These are phyloP conservation scores for Pseudogymnoascus destructans DNA, from an alignment of 2,329 filamentous ascomycete genomes.

Conservation along the genomic window DNA sequence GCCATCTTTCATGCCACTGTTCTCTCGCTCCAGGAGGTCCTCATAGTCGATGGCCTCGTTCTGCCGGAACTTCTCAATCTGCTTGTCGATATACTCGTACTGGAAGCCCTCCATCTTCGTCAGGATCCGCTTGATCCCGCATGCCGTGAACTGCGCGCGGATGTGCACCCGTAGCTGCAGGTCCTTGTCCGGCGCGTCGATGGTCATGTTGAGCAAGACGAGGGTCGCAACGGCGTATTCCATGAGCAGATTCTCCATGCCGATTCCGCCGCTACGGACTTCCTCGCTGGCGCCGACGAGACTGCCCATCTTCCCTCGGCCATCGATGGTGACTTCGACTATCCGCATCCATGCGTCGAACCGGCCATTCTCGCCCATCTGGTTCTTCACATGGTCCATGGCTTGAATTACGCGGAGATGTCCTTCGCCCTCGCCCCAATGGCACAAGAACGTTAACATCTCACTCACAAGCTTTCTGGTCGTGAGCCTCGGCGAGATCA, in stretches of 20 bases:
- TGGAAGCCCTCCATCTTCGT: constrained; percentile 97
- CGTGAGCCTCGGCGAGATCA: constrained; percentile 78
- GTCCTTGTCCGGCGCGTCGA: constrained; percentile 81
- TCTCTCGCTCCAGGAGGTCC: constrained; percentile 85
- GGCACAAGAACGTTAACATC: constrained; percentile 88
- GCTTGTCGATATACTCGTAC: constrained; percentile 96
- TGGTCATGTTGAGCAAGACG: constrained; percentile 90
- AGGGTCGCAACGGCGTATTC: constrained; percentile 94
- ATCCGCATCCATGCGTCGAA: constrained; percentile 99
- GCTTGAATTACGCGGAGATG: constrained; percentile 90
- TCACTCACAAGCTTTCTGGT: constrained; percentile 93
- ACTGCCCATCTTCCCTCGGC: constrained; percentile 96
- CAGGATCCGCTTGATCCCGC: constrained; percentile 86
- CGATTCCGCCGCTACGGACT: constrained; percentile 86
- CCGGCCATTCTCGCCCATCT: constrained; percentile 81
- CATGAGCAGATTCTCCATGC: constrained; percentile 98
- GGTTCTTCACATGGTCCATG: constrained; percentile 78
- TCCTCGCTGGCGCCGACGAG: constrained; percentile 94
- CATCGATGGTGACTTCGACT: constrained; percentile 92
- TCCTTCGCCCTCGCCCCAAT: constrained; percentile 80
- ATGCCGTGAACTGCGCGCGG: constrained; percentile 87
- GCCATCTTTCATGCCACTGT: constrained; percentile 78
- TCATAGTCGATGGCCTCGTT: constrained; percentile 98
- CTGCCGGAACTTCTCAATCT: constrained; percentile 81
- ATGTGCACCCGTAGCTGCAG: constrained; percentile 88